These are phyloP conservation scores for Phialemonium atrogriseum DNA, from an alignment of 2,329 filamentous ascomycete species.

Conservation along the genomic window DNA sequence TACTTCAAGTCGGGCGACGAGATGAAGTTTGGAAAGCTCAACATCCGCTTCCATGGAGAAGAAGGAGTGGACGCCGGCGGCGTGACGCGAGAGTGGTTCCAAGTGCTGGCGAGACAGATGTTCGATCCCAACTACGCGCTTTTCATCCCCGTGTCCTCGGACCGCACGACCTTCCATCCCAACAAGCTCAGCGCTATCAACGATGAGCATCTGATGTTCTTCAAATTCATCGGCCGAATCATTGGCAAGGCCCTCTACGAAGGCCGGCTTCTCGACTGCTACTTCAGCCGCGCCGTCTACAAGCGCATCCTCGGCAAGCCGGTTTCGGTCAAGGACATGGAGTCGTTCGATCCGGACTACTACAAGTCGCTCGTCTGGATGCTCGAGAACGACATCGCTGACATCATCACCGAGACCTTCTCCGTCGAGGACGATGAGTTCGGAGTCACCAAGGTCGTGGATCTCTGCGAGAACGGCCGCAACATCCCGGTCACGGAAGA, in stretches of 20 bases:
- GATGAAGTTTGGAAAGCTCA: slow-evolving; percentile 98
- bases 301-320: slow-evolving; percentile 93
- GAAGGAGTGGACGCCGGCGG: slow-evolving; percentile 97
- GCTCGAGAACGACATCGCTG: slow-evolving; percentile 95
- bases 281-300: slow-evolving; percentile 98
- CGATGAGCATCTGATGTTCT: slow-evolving; percentile 91
- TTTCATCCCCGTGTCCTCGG: slow-evolving; percentile 93
- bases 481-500: slow-evolving; percentile 93
- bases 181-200: slow-evolving; percentile 93
- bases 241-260: slow-evolving; percentile 98
- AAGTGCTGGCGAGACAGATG: slow-evolving; percentile 94
- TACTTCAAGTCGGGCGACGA: slow-evolving; percentile 96
- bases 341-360: slow-evolving; percentile 95
- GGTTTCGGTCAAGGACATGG: slow-evolving; percentile 98
- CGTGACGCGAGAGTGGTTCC: slow-evolving; percentile 98
- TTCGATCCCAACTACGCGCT: slow-evolving; percentile 97
- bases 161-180: slow-evolving; percentile 97
- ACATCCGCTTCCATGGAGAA: slow-evolving; percentile 93
- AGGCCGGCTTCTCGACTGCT: slow-evolving; percentile 89
- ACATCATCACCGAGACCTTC: slow-evolving; percentile 95
- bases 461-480: slow-evolving; percentile 78
- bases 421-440: slow-evolving; percentile 92
- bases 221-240: slow-evolving; percentile 98
- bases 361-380: slow-evolving; percentile 99
- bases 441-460: slow-evolving; percentile 78